Base-by-base conservation (phyloP, 208 protist genomes). In the Naegleria fowleri region DNA sequence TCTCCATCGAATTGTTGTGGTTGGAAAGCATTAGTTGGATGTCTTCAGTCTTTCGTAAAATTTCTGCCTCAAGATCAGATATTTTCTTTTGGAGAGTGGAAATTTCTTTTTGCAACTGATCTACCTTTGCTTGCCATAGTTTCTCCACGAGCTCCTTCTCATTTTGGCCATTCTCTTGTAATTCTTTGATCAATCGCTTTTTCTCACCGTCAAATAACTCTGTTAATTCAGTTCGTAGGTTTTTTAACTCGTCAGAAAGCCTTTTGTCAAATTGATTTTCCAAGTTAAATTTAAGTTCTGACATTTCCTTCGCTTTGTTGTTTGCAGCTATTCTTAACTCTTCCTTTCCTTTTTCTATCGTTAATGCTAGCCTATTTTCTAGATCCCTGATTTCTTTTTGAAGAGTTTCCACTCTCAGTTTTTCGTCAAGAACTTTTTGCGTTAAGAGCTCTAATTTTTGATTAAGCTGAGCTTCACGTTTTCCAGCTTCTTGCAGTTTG, bases 131-230 rank as follows among this genome's bases (percentile, higher is more conserved):
- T 39, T 51, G 11, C 83, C 13, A 48, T 43, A 16, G 2, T 86
- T 40, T 29, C 41, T 86, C 83, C 38, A 86, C 13, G 48, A 1
- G 29, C 0, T 43, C 41, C 36, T 5, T 86, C 16, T 86, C 83
- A n/a, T 92, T 94, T 88, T 92, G 90, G 58, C 96, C 94, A 90
- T 97, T 97, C 41, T 94, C 94, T 39, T 94, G 92, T 79, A 92
- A 93, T 43, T 97, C 95, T 86, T 94, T 94, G 36, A 97, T 93
- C n/a, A 98, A 94, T 86, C 93, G 90, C 86, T 98, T 97, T 90
- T 97, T 97, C 39, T 96, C 83, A 33, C 9, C 7, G 16, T 51
- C 19, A 48, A 48, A 86, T 43, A 16, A 5, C 0, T 22, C 83
- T 11, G 15, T 38, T 29, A 86, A 29, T 86, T 86, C 83, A 22